Evolutionary conservation across 371 early-diverging fungal genomes (phyloP), one percentile per base, ranked within the genome.

Genomic region (Mortierella sp.): DNA sequence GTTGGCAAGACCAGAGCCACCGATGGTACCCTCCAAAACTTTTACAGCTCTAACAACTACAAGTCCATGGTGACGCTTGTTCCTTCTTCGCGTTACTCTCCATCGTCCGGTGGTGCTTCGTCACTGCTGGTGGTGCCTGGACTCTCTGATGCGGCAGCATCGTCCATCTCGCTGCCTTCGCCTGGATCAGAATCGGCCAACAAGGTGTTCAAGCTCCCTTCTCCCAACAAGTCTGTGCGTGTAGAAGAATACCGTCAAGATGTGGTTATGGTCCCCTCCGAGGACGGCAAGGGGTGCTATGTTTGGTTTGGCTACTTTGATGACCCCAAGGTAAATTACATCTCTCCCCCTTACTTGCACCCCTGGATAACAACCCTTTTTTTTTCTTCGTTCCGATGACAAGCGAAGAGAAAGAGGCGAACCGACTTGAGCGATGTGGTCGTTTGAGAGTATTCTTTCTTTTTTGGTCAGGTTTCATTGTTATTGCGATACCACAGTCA

Each of bases 221-320:
- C 83, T 10, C 11, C 44, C 60, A 86, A 82, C 80, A 86, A 78
- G 74, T 82, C 90, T 60, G 88, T 90, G 54, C 88, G 89, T 45
- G 90, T 91, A 45, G 91, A 90, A 42, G 89, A 88, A 16, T 91
- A 91, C 48, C 86, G 88, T 44, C 91, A 91, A 65, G 88, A 89
- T 74, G 90, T 91, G 8, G 90, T 90, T 73, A 90, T 91, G 75
- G 71, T 88, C 50, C 80, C 89, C 9, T 80, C 79, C 38, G 84
- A 88, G 57, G 84, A 89, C 47, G 88, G 82, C 57, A 82, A 89
- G 31, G 91, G 91, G 16, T 89, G 90, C 74, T 48, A 63, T 31
- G 88, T 91, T 21, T 88, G 89, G 83, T 88, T 91, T 83, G 90
- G 90, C 60, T 91, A 90, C 74, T 91, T 90, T 85, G 91, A 91